Percentiles rank a stretch among this genome's conserved stretches.
Evolutionary conservation across 1,284 basidiomycete genomes (phyloP).

Genomic region (Lentinula novae-zelandiae): DNA sequence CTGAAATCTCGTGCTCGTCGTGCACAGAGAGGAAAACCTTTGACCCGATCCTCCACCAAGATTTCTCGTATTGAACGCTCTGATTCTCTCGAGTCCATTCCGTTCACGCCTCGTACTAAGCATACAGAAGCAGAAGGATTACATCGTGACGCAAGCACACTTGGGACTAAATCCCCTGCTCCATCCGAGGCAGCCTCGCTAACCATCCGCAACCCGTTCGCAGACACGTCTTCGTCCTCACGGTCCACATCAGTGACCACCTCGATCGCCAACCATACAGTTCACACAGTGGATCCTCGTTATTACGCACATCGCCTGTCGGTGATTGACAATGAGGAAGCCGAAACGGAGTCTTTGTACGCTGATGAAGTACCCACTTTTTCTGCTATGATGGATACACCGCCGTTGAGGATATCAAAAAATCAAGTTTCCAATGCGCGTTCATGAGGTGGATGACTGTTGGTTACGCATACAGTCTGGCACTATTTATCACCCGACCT

Average conservation of each 20-base stretch:
- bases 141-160: not conserved
- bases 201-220: not conserved
- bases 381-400: not conserved
- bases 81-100: not conserved
- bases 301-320: not conserved
- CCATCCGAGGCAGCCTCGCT: not conserved
- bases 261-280: not conserved
- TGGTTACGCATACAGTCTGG: too few species aligned
- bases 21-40: not conserved
- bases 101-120: not conserved
- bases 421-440: not conserved
- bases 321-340: conserved; percentile 2
- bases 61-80: conserved; percentile 1
- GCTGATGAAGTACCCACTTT: not conserved
- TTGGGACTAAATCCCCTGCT: not conserved
- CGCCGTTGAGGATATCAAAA: not conserved
- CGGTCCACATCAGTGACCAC: conserved; percentile 1
- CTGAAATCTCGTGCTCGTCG: not conserved
- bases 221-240: not conserved
- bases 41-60: not conserved
- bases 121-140: too few species aligned
- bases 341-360: not conserved
- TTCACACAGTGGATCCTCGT: not conserved
- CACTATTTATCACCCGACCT: not conserved
- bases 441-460: not conserved